These are phyloP conservation scores for Herpetospermum pedunculosum DNA, from an alignment of 306 rosid species.

Conservation along the genomic window DNA sequence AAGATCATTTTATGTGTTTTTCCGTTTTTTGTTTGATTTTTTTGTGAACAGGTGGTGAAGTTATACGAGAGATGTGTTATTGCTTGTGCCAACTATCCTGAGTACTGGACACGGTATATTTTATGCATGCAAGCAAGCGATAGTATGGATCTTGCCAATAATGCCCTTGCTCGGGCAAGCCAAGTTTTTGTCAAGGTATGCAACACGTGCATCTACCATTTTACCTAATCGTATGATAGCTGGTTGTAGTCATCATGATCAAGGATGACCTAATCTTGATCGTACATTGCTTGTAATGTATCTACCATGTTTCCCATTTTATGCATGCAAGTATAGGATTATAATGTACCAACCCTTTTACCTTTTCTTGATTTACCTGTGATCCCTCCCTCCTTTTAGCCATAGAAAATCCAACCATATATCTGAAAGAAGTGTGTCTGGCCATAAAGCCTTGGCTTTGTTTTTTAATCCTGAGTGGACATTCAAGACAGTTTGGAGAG, in stretches of 20 bases:
- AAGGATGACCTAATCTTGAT: neutral
- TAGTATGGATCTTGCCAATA: constrained; percentile 81
- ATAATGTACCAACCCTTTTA: neutral
- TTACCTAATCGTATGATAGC: neutral
- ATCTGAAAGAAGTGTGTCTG: neutral
- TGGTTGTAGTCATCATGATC: neutral
- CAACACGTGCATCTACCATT: neutral
- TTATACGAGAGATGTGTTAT: constrained; percentile 90
- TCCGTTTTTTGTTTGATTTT: constrained; percentile 8
- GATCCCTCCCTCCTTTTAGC: neutral
- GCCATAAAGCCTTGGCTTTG: neutral
- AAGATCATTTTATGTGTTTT: neutral
- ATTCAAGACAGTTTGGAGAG: neutral
- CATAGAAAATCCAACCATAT: neutral
- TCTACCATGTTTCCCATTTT: neutral
- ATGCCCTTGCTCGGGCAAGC: constrained; percentile 89
- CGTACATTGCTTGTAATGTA: neutral
- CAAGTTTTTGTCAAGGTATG: constrained; percentile 96
- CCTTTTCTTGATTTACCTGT: neutral
- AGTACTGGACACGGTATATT: constrained; percentile 86
- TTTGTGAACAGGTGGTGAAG: constrained; percentile 69
- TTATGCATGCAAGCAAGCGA: constrained; percentile 64
- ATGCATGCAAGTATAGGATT: neutral
- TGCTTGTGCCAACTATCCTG: constrained; percentile 97
- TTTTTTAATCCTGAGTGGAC: neutral